Base-by-base conservation (phyloP, 2,329 filamentous ascomycete species). In the Aspergillus quadrilineatus region DNA sequence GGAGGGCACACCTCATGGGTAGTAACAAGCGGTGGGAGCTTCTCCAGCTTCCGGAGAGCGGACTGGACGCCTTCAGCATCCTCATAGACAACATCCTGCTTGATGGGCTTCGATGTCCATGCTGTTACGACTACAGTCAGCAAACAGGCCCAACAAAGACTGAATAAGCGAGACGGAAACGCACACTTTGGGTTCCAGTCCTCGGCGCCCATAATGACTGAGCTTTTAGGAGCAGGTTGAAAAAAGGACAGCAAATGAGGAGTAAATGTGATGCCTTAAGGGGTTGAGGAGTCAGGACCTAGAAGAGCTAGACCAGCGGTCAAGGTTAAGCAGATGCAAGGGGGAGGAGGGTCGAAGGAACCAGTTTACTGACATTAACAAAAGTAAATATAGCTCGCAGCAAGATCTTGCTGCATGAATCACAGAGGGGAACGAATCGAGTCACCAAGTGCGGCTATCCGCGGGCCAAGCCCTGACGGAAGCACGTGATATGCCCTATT, bases 1-100 rank as follows among this genome's bases (percentile, higher is more conserved):
- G 30, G 32, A 42, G 45, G 14, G 34, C 64, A 50, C 63, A 75
- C 73, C 66, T 80, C 77, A 46, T 72, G 73, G 10, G 77, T 73
- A 12, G 77, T 79, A 15, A 80, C 78, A 37, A 80, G 64, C 0
- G 78, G 78, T 17, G 78, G 78, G 5, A 80, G 67, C 48, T 68
- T 72, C 56, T 76, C 70, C 37, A 80, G 63, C 60, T 79, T 77
- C 15, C 61, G 58, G 5, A 80, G 60, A 4, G 77, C 74, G 22
- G 67, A 66, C 44, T 75, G 64, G 29, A 79, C 68, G 6, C 70
- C 72, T 28, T 70, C 60, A 15, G 65, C 54, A 62, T 80, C 75
- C n/a, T 76, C 73, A 58, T 80, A 80, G 29, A 72, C 58, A 10
- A 66, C 64, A 39, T 65, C 63, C 43, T 66, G 64, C 41, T 65